These are phyloP conservation scores for Naganishia vishniacii DNA, from an alignment of 768 basidiomycete genomes.

Conservation along the genomic window DNA sequence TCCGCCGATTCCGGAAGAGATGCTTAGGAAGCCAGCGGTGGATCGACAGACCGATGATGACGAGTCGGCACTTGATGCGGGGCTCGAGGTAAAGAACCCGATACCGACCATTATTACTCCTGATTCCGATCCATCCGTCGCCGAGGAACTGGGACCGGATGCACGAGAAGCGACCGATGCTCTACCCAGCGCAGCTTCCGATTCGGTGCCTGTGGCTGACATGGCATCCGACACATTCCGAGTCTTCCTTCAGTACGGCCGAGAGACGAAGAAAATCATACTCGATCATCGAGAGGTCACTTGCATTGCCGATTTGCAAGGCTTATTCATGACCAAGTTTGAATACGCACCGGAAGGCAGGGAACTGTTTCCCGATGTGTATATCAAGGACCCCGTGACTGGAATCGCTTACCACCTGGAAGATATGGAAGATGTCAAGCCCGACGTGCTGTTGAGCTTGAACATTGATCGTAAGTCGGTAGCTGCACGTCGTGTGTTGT, in stretches of 20 bases:
- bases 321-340: conserved; percentile 91
- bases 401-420: conserved; percentile 95
- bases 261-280: conserved; percentile 79
- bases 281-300: conserved; percentile 58
- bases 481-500: neutral
- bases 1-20: conserved; percentile 29
- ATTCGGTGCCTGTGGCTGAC: too few species aligned
- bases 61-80: too few species aligned
- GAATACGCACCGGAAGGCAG: conserved; percentile 78
- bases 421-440: conserved; percentile 84
- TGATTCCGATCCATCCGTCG: conserved; percentile 1
- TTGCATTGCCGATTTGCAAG: conserved; percentile 70
- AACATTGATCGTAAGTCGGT: conserved; percentile 97
- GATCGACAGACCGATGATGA: neutral
- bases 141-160: neutral
- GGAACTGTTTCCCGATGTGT: conserved; percentile 91
- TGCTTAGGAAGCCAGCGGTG: neutral
- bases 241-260: conserved; percentile 81
- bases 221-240: conserved; percentile 51
- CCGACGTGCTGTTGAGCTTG: conserved; percentile 78
- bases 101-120: conserved; percentile 9
- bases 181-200: too few species aligned
- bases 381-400: conserved; percentile 83
- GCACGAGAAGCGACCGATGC: neutral
- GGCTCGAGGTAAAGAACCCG: neutral